Evolutionary conservation across 441 rosid genomes (phyloP), one percentile per base, ranked within the genome.

Genomic region (Euphorbia schlechtendalii): DNA sequence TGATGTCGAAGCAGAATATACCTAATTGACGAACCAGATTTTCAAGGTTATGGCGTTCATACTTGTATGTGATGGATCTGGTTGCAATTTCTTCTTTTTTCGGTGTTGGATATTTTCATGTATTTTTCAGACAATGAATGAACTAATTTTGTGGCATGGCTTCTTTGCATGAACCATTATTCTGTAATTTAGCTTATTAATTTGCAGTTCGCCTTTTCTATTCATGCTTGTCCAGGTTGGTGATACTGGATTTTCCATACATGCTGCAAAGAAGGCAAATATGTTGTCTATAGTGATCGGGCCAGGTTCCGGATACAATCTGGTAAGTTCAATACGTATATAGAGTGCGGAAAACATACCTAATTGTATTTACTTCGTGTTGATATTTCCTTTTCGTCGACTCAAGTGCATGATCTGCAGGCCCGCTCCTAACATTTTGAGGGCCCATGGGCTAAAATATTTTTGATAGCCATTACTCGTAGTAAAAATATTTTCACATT

Each of bases 281-380:
- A 69, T 68, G 71, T 59, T 66, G 27, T 87, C 94, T 36, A 75
- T 92, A 74, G 87, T 85, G 49, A 92, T 92, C 76, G 98, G 98
- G 69, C 92, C 92, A 0, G 98, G 98, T 65, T 81, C 90, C 34
- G 98, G 98, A 73, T 92, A 92, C 75, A 89, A 92, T 77, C 69
- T 82, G 96, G 93, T 90, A 55, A 75, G 87, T 82, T 64, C 41
- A 56, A 46, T 27, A 10, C 17, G 3, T 41, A 12, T 1, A 0
- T 38, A 12, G 41, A 38, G 2, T 41, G 46, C 13, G 46, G 14
- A 10, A 41, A 41, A 41, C 14, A 41, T 41, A 41, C 15, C 13
- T 41, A 41, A 41, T 41, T 41, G 17, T 12, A 41, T 13, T 2
- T 10, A 3, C 4, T 8, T 30, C 10, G n/a, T 9, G 51, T 3